phyloP scores from a whole-genome alignment of 768 basidiomycete genomes.

The Suillus discolor region DNA sequence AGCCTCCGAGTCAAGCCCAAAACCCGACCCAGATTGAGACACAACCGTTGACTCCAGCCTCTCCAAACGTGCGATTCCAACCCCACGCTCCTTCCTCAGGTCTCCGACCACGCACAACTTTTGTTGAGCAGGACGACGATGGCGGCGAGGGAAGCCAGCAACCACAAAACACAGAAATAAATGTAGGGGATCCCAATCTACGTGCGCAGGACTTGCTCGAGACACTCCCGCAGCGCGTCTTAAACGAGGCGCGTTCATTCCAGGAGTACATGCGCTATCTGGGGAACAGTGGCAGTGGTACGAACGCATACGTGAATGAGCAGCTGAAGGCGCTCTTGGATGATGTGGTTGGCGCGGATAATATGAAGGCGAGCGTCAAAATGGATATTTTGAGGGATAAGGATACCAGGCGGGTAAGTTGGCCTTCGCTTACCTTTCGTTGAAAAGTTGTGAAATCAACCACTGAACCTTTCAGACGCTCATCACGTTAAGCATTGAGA shows the following conservation, averaged over 20 bases:
- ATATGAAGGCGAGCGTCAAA: constrained; percentile 36
- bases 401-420: constrained; percentile 44
- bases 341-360: constrained; percentile 39
- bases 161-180: neutral
- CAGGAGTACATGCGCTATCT: constrained; percentile 44
- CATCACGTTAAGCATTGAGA: constrained; percentile 48
- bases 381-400: constrained; percentile 45
- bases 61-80: constrained; percentile 11
- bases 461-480: constrained; percentile 34
- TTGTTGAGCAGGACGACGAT: neutral
- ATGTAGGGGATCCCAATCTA: neutral
- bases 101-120: neutral
- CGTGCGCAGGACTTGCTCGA: constrained; percentile 37
- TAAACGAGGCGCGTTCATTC: constrained; percentile 40
- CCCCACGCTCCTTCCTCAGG: neutral
- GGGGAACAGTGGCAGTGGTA: constrained; percentile 15
- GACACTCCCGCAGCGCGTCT: constrained; percentile 39
- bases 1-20: neutral
- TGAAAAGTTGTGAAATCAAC: neutral
- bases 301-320: constrained; percentile 15
- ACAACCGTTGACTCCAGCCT: neutral
- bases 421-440: neutral
- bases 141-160: neutral
- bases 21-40: constrained; percentile 13
- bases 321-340: constrained; percentile 40